These are phyloP conservation scores for Tylopilus sp. DNA, from an alignment of 1,284 basidiomycete species.

Conservation along the genomic window DNA sequence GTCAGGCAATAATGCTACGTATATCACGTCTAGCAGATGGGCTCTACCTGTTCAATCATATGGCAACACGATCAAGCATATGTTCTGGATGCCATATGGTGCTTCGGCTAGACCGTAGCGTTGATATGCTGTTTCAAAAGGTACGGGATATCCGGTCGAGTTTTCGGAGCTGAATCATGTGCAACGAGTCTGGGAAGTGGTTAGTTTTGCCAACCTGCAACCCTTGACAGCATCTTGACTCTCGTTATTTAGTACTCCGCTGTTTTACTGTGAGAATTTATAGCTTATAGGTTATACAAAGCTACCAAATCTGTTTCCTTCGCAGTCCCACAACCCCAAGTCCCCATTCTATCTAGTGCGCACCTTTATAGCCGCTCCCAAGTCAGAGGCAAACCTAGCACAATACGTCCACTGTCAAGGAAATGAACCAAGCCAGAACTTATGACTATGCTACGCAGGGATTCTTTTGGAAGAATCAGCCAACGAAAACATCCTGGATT, in stretches of 20 bases:
- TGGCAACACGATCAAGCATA: neutral
- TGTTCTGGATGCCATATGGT: neutral
- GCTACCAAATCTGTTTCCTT: slow-evolving; percentile 6
- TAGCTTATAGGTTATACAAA: no score
- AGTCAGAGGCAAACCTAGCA: slow-evolving; percentile 48
- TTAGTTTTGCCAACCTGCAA: no score
- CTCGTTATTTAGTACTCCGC: no score
- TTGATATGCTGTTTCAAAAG: no score
- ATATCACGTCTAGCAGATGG: neutral
- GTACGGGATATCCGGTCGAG: no score
- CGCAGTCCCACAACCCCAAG: slow-evolving; percentile 32
- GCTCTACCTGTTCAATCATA: neutral
- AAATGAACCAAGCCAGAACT: slow-evolving; percentile 4
- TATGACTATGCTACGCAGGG: slow-evolving; percentile 47
- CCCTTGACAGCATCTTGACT: no score
- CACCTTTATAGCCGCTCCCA: slow-evolving; percentile 44
- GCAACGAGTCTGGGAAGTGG: no score
- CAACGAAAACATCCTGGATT: slow-evolving; percentile 58
- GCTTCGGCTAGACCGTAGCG: no score
- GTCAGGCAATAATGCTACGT: neutral
- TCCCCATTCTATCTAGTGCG: slow-evolving; percentile 55
- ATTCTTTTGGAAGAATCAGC: slow-evolving; percentile 58
- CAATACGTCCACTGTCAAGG: neutral
- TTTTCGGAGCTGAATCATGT: no score
- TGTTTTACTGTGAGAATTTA: neutral